Evolutionary conservation across 768 basidiomycete genomes (phyloP), one percentile per base, ranked within the genome.

Genomic region (Obba rivulosa): DNA sequence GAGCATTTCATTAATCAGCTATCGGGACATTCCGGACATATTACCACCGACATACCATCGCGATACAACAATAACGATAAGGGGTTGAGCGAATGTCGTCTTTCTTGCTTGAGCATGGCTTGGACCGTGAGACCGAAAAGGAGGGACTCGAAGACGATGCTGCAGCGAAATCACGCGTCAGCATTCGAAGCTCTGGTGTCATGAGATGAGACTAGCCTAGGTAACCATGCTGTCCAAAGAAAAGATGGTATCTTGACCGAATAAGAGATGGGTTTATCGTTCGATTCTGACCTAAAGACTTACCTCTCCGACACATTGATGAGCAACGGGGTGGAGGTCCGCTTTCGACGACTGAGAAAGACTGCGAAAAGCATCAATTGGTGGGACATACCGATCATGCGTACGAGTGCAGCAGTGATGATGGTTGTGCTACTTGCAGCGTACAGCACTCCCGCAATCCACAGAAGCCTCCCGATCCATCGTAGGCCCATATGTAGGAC

Each of bases 211-310:
- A 49, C 51, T 23, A 28, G 58, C 61, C 51, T 63, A 39, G 62
- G 62, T 41, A 63, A 56, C 62, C 62, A 63, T 16, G 58, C 52
- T 22, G 52, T 22, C 62, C 62, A 63, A 20, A 63, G 51, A 40
- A 55, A 60, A 20, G 43, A 43, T 4, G 62, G 62, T 21, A 55
- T 60, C 61, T 62, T 46, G n/a, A 34, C 17, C 9, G 34, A 11
- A 17, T 21, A 40, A 38, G 4, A 21, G 43, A 4, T 36, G 14
- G 20, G 10, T 8, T 20, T 17, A 1, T 22, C 43, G 1, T 3
- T n/a, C 31, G 16, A 34, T 44, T 21, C 18, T 2, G 17, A 28
- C 20, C 9, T 28, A 16, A 21, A 34, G 16, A 52, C 57, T 28
- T 50, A 60, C 59, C 14, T 46, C 53, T n/a, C 57, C 56, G 8